Percentiles rank a stretch among this genome's conserved stretches.
Conservation (phyloP, 2,329 filamentous ascomycete species). For the Biscogniauxia mediterranea region DNA sequence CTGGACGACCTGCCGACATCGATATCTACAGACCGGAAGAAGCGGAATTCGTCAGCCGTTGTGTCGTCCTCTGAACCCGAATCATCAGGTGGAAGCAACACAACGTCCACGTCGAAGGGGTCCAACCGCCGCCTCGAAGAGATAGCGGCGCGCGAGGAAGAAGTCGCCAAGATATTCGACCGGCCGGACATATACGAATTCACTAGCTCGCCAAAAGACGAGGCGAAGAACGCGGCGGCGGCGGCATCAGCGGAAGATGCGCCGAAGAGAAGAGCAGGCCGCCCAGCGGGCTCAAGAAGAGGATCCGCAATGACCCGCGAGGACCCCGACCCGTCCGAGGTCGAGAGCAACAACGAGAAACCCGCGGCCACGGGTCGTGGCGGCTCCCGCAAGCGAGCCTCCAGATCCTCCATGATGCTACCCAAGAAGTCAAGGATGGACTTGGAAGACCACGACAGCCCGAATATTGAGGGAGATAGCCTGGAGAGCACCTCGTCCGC, state of each 20-base stretch:
- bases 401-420: slow-evolving; percentile 44
- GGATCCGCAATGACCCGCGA: slow-evolving; percentile 39
- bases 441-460: slow-evolving; percentile 16
- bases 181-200: slow-evolving; percentile 55
- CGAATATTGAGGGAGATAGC: slow-evolving; percentile 33
- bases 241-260: slow-evolving; percentile 12
- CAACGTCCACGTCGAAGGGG: slow-evolving; percentile 16
- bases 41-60: slow-evolving; percentile 36
- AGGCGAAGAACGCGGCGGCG: slow-evolving; percentile 16
- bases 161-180: slow-evolving; percentile 29
- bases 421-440: slow-evolving; percentile 34
- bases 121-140: slow-evolving; percentile 28
- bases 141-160: slow-evolving; percentile 29
- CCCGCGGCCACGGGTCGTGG: slow-evolving; percentile 9
- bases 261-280: slow-evolving; percentile 25
- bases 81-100: not conserved
- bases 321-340: slow-evolving; percentile 32
- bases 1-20: slow-evolving; percentile 32
- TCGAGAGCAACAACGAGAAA: slow-evolving; percentile 23
- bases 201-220: slow-evolving; percentile 40
- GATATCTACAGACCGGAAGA: slow-evolving; percentile 40
- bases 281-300: slow-evolving; percentile 37
- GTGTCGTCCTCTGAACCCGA: slow-evolving; percentile 14
- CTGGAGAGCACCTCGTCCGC: slow-evolving; percentile 26
- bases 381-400: slow-evolving; percentile 40